These are phyloP conservation scores for Coprinopsis sp. DNA, from an alignment of 768 basidiomycete genomes.

Conservation along the genomic window DNA sequence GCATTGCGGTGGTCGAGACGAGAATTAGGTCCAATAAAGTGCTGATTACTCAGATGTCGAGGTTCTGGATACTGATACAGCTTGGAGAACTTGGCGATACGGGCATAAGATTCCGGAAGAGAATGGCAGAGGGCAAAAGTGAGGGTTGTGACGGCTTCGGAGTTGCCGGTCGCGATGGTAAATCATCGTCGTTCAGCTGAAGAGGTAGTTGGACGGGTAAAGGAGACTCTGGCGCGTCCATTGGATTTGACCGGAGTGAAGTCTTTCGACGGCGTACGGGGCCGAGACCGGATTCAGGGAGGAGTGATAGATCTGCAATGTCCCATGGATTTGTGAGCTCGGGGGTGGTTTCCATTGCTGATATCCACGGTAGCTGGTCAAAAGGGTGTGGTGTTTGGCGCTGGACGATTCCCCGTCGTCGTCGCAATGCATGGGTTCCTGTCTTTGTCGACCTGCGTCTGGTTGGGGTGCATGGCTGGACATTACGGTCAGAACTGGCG, in stretches of 20 bases:
- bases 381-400: constrained; percentile 36
- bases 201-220: constrained; percentile 12
- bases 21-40: constrained; percentile 7
- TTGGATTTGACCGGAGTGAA: constrained; percentile 46
- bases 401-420: constrained; percentile 27
- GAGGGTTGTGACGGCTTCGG: constrained; percentile 30
- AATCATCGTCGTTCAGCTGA: too few relatives aligned
- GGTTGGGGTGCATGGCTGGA: constrained; percentile 23
- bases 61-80: constrained; percentile 28
- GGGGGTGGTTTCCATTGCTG: constrained; percentile 46
- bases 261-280: constrained; percentile 59
- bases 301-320: constrained; percentile 63
- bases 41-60: constrained; percentile 18
- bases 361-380: constrained; percentile 67
- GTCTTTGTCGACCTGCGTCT: constrained; percentile 36
- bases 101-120: constrained; percentile 62
- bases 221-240: constrained; percentile 19
- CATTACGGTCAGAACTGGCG: constrained; percentile 9
- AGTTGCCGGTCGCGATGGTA: too few relatives aligned
- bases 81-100: constrained; percentile 30
- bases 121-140: constrained; percentile 44
- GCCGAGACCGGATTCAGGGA: constrained; percentile 41
- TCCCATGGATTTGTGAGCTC: constrained; percentile 42
- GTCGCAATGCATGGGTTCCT: constrained; percentile 21
- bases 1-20: background rate